Evolutionary conservation across 805 yeast genomes (phyloP), one percentile per base, ranked within the genome.

Genomic region (Saccharomycopsis guyanensis): DNA sequence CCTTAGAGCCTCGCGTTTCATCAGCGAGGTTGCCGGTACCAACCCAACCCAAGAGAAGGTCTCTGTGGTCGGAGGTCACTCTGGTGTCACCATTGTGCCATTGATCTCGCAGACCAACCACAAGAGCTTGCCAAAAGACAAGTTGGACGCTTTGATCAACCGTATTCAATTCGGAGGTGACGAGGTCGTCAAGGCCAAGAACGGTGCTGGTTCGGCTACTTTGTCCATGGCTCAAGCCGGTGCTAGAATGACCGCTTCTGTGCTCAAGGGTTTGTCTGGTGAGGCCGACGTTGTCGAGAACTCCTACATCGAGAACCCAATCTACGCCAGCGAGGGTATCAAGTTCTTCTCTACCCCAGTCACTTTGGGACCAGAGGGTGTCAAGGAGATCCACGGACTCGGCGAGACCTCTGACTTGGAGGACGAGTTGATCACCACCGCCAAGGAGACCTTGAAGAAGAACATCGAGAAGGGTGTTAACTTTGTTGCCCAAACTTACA

Each of bases 341-440:
- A 91, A 87, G 54, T 93, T 89, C 85, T 93, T 93, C 76, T 88
- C 97, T 46, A 83, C 96, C 57, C 82, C 80, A 70, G 94, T 93
- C 57, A 85, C 95, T 59, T 80, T 91, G 62, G 97, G 97, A 57
- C 83, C 82, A 63, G 77, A 83, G 55, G 97, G 97, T 81, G 86
- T 84, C 57, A 76, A 78, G 66, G 74, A 78, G 66, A 71, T 88
- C 64, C 95, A 86, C 74, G 71, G 73, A 50, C 72, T 93, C 61
- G 94, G 95, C 61, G 66, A 71, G 56, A 66, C 87, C 61, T 71
- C 83, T 49, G 71, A 69, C 56, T 82, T 81, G 66, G 98, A 93
- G 78, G 83, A 84, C 71, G 83, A 78, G 64, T 77, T 91, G 72
- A 75, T 93, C 62, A 73, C 72, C 59, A 73, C 74, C 56, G 93